A percentile compares a stretch with the other conserved stretches of the same genome.
Evolutionary conservation across 805 yeast genomes (phyloP).

Genomic region (Phaffomyces antillensis): DNA sequence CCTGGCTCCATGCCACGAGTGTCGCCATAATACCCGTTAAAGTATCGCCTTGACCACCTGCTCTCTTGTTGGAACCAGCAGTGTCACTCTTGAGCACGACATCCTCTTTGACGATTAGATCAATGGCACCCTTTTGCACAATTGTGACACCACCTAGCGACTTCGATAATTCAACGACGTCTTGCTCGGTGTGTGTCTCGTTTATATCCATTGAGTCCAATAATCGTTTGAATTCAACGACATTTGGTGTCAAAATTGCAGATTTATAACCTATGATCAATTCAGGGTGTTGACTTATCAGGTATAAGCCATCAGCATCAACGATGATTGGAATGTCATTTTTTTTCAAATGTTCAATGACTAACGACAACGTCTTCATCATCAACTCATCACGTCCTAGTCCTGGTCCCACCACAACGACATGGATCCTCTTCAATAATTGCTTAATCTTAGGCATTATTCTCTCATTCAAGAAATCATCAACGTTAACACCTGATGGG

Average conservation of each 20-base stretch:
- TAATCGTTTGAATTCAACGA: conserved; percentile 72
- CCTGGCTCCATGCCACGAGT: conserved; percentile 69
- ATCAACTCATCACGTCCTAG: conserved; percentile 75
- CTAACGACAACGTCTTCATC: conserved; percentile 50
- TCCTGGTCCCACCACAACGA: conserved; percentile 89
- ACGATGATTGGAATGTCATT: conserved; percentile 64
- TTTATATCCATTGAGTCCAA: conserved; percentile 40
- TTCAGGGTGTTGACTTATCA: conserved; percentile 52
- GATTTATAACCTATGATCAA: conserved; percentile 46
- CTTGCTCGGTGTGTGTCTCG: conserved; percentile 4
- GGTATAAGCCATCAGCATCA: conserved; percentile 84
- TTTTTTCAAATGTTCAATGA: conserved; percentile 47
- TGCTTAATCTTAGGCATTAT: conserved; percentile 50
- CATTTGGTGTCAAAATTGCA: conserved; percentile 83
- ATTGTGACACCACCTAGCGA: conserved; percentile 50
- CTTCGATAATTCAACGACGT: conserved; percentile 37
- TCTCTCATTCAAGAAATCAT: conserved; percentile 30
- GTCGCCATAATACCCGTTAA: conserved; percentile 82
- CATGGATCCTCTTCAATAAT: conserved; percentile 64
- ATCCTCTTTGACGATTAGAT: conserved; percentile 51
- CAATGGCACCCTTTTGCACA: conserved; percentile 68
- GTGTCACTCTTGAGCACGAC: conserved; percentile 35
- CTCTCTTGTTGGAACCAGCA: conserved; percentile 69
- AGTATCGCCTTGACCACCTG: conserved; percentile 97
- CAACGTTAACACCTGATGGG: conserved; percentile 11